phyloP scores from a whole-genome alignment of 257 asterid genomes.

The Agastache rugosa region DNA sequence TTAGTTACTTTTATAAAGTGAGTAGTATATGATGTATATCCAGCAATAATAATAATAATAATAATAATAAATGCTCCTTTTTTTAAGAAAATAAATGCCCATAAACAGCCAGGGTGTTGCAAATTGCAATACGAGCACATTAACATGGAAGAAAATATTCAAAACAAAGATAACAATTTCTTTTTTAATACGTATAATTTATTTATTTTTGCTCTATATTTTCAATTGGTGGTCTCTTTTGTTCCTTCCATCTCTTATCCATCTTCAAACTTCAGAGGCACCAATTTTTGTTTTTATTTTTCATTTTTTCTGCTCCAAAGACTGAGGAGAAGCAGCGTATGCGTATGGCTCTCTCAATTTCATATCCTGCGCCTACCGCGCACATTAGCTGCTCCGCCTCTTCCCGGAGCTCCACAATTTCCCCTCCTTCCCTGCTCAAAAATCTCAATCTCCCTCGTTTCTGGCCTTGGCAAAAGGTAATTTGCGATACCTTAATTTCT shows the following conservation, averaged over 20 bases:
- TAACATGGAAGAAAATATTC: neutral
- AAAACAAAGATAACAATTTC: neutral
- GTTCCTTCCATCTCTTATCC: conserved; percentile 42
- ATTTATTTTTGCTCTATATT: neutral
- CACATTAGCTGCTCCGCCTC: conserved; percentile 50
- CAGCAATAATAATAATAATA: no score
- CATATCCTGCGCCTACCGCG: conserved; percentile 48
- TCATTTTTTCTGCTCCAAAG: neutral
- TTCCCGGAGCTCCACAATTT: conserved; percentile 42
- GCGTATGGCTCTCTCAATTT: conserved; percentile 52
- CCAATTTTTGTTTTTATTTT: neutral
- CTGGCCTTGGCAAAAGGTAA: conserved; percentile 98
- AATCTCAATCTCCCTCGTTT: conserved; percentile 74
- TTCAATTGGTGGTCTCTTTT: neutral
- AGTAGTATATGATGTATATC: no score
- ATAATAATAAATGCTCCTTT: no score
- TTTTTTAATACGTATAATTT: no score
- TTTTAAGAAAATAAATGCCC: no score
- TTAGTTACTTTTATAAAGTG: no score
- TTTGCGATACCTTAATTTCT: neutral
- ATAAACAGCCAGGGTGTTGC: no score
- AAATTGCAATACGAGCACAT: neutral
- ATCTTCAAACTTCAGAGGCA: conserved; percentile 36
- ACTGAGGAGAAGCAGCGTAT: conserved; percentile 10
- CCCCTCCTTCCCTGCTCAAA: conserved; percentile 53